Evolutionary conservation across 768 basidiomycete species (phyloP).

Genomic region (Leccinum variicolor): DNA sequence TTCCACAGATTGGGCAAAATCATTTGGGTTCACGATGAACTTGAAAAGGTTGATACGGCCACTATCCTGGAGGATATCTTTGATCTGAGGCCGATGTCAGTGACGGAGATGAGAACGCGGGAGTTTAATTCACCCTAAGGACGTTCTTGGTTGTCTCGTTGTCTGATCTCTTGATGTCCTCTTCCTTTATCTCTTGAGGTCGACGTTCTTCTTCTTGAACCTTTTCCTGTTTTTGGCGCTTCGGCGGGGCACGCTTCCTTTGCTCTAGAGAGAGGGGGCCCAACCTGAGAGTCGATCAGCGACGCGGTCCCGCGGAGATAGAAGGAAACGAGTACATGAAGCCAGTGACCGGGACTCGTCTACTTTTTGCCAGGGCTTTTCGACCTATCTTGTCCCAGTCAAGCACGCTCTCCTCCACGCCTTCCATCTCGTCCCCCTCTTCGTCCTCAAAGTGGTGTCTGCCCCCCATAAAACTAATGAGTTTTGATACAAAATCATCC

Average conservation of each 20-base stretch:
- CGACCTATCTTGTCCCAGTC: slow-evolving; percentile 89
- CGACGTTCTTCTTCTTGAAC: slow-evolving; percentile 62
- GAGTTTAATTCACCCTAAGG: slow-evolving; percentile 48
- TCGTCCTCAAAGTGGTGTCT: slow-evolving; percentile 44
- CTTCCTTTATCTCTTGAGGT: slow-evolving; percentile 80
- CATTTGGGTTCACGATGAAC: slow-evolving; percentile 85
- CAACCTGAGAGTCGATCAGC: slow-evolving; percentile 54
- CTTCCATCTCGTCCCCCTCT: slow-evolving; percentile 53
- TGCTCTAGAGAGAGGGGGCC: slow-evolving; percentile 87
- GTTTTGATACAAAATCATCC: slow-evolving; percentile 82
- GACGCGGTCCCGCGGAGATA: neutral
- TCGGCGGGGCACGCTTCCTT: slow-evolving; percentile 62
- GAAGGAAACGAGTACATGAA: slow-evolving; percentile 67
- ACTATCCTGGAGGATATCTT: slow-evolving; percentile 50
- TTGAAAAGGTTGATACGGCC: slow-evolving; percentile 72
- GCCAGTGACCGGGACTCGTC: slow-evolving; percentile 74
- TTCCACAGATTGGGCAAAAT: slow-evolving; percentile 93
- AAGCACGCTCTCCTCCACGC: slow-evolving; percentile 46
- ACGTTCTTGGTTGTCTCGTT: slow-evolving; percentile 93
- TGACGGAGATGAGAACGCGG: neutral
- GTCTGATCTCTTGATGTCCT: slow-evolving; percentile 77
- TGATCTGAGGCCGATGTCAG: slow-evolving; percentile 44
- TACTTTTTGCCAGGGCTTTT: slow-evolving; percentile 75
- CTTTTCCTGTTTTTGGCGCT: slow-evolving; percentile 69
- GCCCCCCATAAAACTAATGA: slow-evolving; percentile 76